Evolutionary conservation across 768 basidiomycete species (phyloP), one percentile per base, ranked within the genome.

Genomic region (Calocybe indica): DNA sequence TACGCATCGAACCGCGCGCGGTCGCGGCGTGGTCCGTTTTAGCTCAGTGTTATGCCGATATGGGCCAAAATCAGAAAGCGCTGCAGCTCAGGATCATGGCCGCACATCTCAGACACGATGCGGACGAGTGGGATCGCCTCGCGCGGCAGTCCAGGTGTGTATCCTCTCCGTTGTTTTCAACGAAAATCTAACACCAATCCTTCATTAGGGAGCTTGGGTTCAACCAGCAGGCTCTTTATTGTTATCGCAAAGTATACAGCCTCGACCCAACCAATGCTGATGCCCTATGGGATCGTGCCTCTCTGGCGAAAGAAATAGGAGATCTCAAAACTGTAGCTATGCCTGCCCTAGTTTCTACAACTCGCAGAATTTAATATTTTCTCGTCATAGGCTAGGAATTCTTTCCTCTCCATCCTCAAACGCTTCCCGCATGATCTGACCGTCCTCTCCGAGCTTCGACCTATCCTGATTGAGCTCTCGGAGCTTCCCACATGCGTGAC

Each of bases 1-100:
- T 99, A 46, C 81, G 91, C 7, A 90, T 93, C 47, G 95, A 99
- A 61, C 92, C 94, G 2, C 80, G 88, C 12, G 87, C 92, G 1
- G 72, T 76, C 0, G 67, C 80, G 2, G 88, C 92, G 1, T 99
- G 94, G 94, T 80, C 82, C 6, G 89, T 92, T 0, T 78, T 97
- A 5, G 91, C 88, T 2, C 80, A 85, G 53, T 90, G 89, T 56
- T 86, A 92, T 59, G 77, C 82, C 32, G 89, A 92, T 56, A 65
- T 80, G 61, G 72, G 76, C 5, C 79, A 94, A 49, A 61, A 63
- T 2, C 74, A 85, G 44, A 87, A 85, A 52, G 86, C 84, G 0
- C 67, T 95, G 9, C 88, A 92, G 60, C 74, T 92, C 44, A 75
- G 86, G 40, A 87, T 98, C 37, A 88, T 96, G 77, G 92, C 83